Base-by-base conservation (phyloP, 805 yeast genomes). In the Saccharomycopsis vini region DNA sequence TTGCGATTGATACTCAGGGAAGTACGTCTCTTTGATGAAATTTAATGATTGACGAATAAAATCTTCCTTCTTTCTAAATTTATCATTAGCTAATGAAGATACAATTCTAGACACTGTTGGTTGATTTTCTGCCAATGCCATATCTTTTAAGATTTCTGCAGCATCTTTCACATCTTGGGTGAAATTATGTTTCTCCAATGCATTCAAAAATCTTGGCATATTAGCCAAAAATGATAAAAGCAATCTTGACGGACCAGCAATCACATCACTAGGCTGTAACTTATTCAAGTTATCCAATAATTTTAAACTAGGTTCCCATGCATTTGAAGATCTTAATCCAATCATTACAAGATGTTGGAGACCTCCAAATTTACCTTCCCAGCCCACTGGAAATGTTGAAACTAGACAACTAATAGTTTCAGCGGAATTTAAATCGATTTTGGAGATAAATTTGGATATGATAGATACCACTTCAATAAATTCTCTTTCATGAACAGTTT, bases 341-440 rank as follows among this genome's bases (percentile, higher is more conserved):
- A 78, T 75, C 72, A 87, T 67, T 0, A 89, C 77, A 16, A 82
- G 70, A 36, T 74, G 79, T 54, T 88, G 95, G 5, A 92, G 65
- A 0, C 97, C 97, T 55, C 81, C 90, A 60, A 88, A 92, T 45
- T 79, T 73, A 1, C 97, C 95, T 56, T 89, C 95, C 98, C 97
- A 92, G 46, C 84, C 81, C 0, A 92, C 79, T 0, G 99, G 99
- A 57, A 89, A 92, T 0, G 92, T 83, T 0, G 92, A 74, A 15
- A 85, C 75, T 47, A 89, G 68, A 59, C 94, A 80, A 20, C 81
- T 77, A 1, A 88, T 90, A 0, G 95, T 85, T 44, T 84, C 95
- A 0, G 81, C 83, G 0, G 95, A 78, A 50, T 83, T 88, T 41
- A 87, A 64, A 57, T 87, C 95, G 55, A 90, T 85, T 56, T 88